phyloP scores from a whole-genome alignment of 163 green algal species.

The Scenedesmus sp. region DNA sequence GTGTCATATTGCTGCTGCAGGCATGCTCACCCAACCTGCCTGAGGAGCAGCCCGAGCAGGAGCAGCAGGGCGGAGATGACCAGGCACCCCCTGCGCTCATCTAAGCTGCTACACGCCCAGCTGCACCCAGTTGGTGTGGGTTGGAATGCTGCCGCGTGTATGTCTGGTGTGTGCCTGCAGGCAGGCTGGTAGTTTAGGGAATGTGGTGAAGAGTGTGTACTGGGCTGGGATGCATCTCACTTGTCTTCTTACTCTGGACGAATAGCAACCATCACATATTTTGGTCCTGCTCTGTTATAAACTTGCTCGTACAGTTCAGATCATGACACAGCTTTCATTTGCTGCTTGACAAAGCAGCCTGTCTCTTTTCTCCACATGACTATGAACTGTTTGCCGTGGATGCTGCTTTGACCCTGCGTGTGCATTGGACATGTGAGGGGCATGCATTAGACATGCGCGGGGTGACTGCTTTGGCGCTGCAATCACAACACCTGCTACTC shows the following conservation, averaged over 20 bases:
- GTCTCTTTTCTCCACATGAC: no score
- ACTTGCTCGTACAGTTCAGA: no score
- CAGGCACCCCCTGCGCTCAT: not conserved
- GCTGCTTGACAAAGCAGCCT: no score
- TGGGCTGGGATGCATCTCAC: not conserved
- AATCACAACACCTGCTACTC: no score
- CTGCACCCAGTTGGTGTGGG: not conserved
- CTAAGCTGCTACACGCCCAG: not conserved
- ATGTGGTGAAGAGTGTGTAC: not conserved
- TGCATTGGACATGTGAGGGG: no score
- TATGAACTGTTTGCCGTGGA: no score
- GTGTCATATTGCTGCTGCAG: not conserved
- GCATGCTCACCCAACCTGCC: conserved; percentile 15
- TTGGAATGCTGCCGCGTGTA: not conserved
- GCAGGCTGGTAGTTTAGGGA: not conserved
- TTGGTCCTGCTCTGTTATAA: no score
- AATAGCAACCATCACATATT: not conserved
- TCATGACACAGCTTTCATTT: no score
- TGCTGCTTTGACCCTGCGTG: no score
- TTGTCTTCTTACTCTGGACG: not conserved
- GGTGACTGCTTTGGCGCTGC: no score
- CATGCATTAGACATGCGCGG: no score
- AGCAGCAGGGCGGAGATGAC: conserved; percentile 1
- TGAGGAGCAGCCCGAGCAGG: conserved; percentile 22
- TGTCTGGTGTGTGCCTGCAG: not conserved